Conservation (phyloP, 768 basidiomycete species). For the Suillus paluster region DNA sequence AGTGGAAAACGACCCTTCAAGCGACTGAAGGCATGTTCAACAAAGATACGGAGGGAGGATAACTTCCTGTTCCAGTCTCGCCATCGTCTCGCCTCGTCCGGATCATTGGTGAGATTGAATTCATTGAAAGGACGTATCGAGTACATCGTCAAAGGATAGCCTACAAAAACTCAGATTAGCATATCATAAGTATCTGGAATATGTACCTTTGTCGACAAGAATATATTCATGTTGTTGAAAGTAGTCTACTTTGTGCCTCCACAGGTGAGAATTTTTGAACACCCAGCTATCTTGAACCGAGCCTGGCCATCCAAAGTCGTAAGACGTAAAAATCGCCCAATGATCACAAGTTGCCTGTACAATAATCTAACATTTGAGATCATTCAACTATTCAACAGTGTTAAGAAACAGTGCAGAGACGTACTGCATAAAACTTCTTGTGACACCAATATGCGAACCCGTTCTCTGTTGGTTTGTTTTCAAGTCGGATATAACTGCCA, state of each 20-base stretch:
- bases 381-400: no score
- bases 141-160: no score
- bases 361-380: slow-evolving; percentile 13
- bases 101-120: no score
- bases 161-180: no score
- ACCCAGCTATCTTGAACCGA: slow-evolving; percentile 20
- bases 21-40: no score
- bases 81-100: no score
- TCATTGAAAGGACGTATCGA: no score
- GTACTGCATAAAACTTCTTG: slow-evolving; percentile 26
- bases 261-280: slow-evolving; percentile 25
- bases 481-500: no score
- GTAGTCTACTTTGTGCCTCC: slow-evolving; percentile 14
- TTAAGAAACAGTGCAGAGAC: slow-evolving; percentile 2
- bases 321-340: slow-evolving; percentile 17
- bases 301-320: slow-evolving; percentile 29
- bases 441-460: slow-evolving; percentile 19
- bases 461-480: slow-evolving; percentile 17
- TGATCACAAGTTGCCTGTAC: slow-evolving; percentile 28
- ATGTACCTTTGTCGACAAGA: slow-evolving; percentile 20
- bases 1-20: no score
- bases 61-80: no score
- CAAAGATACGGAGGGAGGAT: no score
- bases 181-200: no score
- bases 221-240: slow-evolving; percentile 21